Conservation (phyloP, 2,329 filamentous ascomycete species). For the Trichocomaceae sp. region DNA sequence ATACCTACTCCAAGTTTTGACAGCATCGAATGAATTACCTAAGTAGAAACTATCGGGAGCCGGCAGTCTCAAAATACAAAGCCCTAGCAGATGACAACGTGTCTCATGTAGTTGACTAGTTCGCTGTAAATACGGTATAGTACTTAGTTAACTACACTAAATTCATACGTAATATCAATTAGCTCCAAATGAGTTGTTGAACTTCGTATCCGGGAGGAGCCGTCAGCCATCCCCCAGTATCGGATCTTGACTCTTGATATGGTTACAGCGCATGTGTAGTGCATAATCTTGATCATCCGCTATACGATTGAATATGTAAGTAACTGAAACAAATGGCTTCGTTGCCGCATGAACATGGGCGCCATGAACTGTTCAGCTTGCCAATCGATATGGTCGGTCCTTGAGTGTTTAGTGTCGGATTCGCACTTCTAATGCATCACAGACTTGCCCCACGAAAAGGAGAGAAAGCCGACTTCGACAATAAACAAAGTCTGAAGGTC, state of each 20-base stretch:
- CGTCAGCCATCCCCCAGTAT: neutral
- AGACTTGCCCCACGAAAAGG: neutral
- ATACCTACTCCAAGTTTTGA: neutral
- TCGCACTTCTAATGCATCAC: neutral
- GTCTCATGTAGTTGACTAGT: neutral
- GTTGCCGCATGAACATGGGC: neutral
- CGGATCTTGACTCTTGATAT: neutral
- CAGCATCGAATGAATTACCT: neutral
- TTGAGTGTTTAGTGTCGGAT: neutral
- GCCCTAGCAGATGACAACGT: neutral
- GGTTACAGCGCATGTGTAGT: neutral
- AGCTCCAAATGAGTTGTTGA: neutral
- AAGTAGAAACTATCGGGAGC: neutral
- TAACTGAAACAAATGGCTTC: neutral
- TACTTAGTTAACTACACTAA: too few relatives aligned
- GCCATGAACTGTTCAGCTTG: neutral
- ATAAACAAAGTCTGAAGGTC: neutral
- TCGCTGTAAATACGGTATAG: too few relatives aligned
- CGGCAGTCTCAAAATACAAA: neutral
- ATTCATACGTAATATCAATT: neutral
- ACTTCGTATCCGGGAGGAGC: neutral
- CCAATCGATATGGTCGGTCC: neutral
- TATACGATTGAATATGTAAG: neutral
- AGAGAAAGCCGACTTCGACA: neutral
- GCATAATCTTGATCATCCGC: neutral